Evolutionary conservation across 768 basidiomycete species (phyloP), one percentile per base, ranked within the genome.

Genomic region (Amanita pallidorosea): DNA sequence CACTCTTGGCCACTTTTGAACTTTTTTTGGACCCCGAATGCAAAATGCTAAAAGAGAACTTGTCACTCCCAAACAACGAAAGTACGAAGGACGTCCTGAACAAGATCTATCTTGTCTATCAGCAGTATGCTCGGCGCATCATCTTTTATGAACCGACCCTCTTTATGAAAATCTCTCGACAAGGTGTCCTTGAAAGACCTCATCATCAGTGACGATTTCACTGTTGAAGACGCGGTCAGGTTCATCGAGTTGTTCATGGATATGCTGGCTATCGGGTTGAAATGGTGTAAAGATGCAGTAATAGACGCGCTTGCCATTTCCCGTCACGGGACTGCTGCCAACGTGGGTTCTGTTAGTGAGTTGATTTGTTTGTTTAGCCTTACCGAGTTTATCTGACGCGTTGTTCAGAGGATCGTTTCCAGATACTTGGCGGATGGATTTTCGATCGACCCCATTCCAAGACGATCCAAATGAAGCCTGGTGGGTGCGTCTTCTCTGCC

Each of bases 111-210:
- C 15, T 43, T 36, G 42, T 23, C n/a, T 33, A 22, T 25, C 35
- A 7, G 45, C 67, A 67, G 23, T 66, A 60, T 47, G 47, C 53
- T 31, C 60, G 66, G 5, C 57, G 67, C 0, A 58, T 67, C 23
- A 55, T 67, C 37, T 62, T 64, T 22, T 55, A 68, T 18, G 51
- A 68, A 9, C 61, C 60, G 0, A 51, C 33, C 9, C 56, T 68
- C 2, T 63, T 61, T 29, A 51, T 59, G 55, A 63, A n/a, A 62
- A 42, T 52, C 64, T 3, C n/a, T 60, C 22, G 58, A 58, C 12
- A 67, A 57, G 35, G 66, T 64, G 2, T 68, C 65, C 12, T 57
- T 67, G 46, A 58, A 58, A 42, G 65, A 68, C 44, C 46, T 68
- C n/a, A 34, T 67, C 18, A 54, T 67, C 36, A 58, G 61, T 25